Conservation (phyloP, 768 basidiomycete species). For the Agaricus subrufescens region DNA sequence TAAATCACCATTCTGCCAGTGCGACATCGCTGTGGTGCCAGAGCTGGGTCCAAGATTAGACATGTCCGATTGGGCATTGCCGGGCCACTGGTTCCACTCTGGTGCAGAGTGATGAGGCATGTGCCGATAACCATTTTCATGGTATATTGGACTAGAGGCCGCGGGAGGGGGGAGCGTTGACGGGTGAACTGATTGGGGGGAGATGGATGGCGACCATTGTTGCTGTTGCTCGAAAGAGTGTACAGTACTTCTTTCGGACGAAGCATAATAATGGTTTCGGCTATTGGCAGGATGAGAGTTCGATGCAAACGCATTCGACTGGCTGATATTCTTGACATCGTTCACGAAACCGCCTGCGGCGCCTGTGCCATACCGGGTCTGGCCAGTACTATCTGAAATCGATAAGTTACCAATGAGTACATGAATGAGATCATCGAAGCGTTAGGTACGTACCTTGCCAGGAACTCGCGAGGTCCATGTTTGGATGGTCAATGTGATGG, state of each 20-base stretch:
- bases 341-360: constrained; percentile 1
- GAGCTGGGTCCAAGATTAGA: not conserved
- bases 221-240: not conserved
- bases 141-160: not conserved
- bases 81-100: constrained; percentile 7
- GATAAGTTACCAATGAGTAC: not conserved
- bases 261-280: constrained; percentile 6
- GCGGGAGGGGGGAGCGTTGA: not conserved
- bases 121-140: not conserved
- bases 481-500: constrained; percentile 5
- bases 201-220: constrained; percentile 8
- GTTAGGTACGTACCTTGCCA: constrained; percentile 1
- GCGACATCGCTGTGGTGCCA: not conserved
- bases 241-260: constrained; percentile 6
- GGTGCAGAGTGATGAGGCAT: not conserved
- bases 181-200: constrained; percentile 2
- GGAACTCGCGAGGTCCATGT: not conserved
- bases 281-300: not conserved
- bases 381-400: not conserved
- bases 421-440: not conserved
- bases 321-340: constrained; percentile 1
- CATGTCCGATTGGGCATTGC: not conserved
- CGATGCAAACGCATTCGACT: constrained; percentile 1
- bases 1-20: constrained; percentile 3
- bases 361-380: constrained; percentile 2